These are phyloP conservation scores for Diplodia intermedia DNA, from an alignment of 2,329 filamentous ascomycete species.

Conservation along the genomic window DNA sequence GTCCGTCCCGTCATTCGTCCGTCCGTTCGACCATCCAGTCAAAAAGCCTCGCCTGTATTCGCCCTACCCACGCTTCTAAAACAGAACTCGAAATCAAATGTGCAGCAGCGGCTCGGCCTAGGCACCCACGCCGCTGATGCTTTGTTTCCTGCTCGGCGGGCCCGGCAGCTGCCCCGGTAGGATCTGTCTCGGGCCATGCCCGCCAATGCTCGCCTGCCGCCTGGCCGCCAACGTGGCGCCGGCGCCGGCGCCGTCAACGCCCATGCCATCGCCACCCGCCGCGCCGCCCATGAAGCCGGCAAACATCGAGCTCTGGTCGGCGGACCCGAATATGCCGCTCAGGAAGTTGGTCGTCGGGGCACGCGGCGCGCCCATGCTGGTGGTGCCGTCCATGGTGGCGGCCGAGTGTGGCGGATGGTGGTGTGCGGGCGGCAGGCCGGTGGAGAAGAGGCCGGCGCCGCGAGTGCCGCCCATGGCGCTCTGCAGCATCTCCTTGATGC, in stretches of 20 bases:
- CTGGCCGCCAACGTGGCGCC: conserved; percentile 39
- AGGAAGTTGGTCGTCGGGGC: conserved; percentile 11
- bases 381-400: conserved; percentile 9
- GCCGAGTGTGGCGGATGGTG: conserved; percentile 1
- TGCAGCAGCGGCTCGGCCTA: neutral
- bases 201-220: conserved; percentile 43
- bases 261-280: conserved; percentile 40
- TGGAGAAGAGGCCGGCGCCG: conserved; percentile 53
- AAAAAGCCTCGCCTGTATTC: neutral
- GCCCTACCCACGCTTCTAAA: neutral
- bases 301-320: conserved; percentile 38
- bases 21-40: neutral
- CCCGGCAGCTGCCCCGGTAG: conserved; percentile 48
- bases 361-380: conserved; percentile 35
- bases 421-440: conserved; percentile 16
- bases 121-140: conserved; percentile 17
- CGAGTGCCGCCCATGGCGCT: conserved; percentile 62
- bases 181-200: conserved; percentile 46
- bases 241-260: conserved; percentile 43
- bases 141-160: conserved; percentile 34
- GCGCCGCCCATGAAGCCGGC: conserved; percentile 39
- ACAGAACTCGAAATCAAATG: neutral
- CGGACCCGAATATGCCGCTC: conserved; percentile 31
- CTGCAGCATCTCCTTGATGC: conserved; percentile 68
- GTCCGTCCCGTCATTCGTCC: neutral